Conservation (phyloP, 2,329 filamentous ascomycete species). For the Ophiosphaerella narmari region DNA sequence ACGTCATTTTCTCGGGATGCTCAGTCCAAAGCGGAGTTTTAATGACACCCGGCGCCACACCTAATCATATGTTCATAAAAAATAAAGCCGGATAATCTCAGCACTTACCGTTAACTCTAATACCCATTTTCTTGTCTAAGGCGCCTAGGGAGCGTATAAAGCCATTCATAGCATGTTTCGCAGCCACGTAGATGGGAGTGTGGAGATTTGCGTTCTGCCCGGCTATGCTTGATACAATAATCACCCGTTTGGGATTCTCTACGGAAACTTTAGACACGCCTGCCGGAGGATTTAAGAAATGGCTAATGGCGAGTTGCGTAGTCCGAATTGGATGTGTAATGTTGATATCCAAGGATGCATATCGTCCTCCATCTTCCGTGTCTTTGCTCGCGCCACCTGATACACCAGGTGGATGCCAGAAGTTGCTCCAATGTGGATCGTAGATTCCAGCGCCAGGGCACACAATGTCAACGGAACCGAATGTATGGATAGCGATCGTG, state of each 20-base stretch:
- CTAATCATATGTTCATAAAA: too few relatives aligned
- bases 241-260: conserved; percentile 51
- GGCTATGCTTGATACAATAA: conserved; percentile 52
- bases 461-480: conserved; percentile 51
- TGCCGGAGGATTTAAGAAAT: conserved; percentile 46
- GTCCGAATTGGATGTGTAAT: conserved; percentile 54
- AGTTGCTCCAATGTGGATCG: conserved; percentile 54
- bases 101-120: conserved; percentile 57
- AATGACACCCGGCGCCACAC: conserved; percentile 64
- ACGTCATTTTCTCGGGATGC: conserved; percentile 62
- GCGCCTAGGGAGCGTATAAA: conserved; percentile 56
- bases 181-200: conserved; percentile 52
- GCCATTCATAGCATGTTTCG: conserved; percentile 53
- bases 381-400: conserved; percentile 39
- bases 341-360: conserved; percentile 52
- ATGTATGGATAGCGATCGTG: conserved; percentile 29
- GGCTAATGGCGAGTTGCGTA: conserved; percentile 54
- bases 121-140: conserved; percentile 56
- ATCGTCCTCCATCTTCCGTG: conserved; percentile 26
- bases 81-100: too few relatives aligned
- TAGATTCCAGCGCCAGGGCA: conserved; percentile 57
- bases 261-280: conserved; percentile 38
- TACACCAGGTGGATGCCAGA: conserved; percentile 54
- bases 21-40: conserved; percentile 67
- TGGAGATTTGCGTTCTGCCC: conserved; percentile 47